Evolutionary conservation across 1,139 yeast genomes (phyloP).

Genomic region (Nadsonia starkeyi-henricii): DNA sequence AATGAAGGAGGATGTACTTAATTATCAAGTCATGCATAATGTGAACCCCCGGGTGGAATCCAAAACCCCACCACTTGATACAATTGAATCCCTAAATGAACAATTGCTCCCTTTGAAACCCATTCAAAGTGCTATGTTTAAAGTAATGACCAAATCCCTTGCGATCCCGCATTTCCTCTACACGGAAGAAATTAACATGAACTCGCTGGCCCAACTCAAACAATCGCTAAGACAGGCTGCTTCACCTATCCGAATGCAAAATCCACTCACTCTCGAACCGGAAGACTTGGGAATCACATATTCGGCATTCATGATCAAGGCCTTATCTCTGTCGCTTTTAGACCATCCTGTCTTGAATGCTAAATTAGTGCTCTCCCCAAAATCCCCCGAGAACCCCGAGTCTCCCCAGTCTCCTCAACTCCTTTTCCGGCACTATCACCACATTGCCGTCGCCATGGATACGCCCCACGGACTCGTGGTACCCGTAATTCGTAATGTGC

Average conservation of each 20-base stretch:
- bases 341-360: constrained; percentile 21
- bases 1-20: constrained; percentile 22
- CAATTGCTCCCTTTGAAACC: constrained; percentile 16
- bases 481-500: constrained; percentile 60
- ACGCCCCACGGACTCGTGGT: constrained; percentile 66
- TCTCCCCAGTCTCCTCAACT: too few species aligned
- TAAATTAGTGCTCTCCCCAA: constrained; percentile 12
- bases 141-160: constrained; percentile 22
- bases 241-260: background rate
- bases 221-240: constrained; percentile 14
- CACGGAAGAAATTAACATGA: constrained; percentile 22
- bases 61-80: constrained; percentile 2
- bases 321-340: constrained; percentile 19
- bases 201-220: constrained; percentile 16
- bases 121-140: constrained; percentile 23
- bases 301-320: constrained; percentile 26
- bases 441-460: constrained; percentile 57
- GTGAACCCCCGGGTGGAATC: constrained; percentile 5
- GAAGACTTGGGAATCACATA: constrained; percentile 15
- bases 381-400: too few species aligned
- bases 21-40: constrained; percentile 2
- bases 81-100: background rate
- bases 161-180: constrained; percentile 25
- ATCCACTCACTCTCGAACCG: background rate
- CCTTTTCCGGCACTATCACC: constrained; percentile 18